Base-by-base conservation (phyloP, 2,329 filamentous ascomycete genomes). In the Coniochaeta sp. region DNA sequence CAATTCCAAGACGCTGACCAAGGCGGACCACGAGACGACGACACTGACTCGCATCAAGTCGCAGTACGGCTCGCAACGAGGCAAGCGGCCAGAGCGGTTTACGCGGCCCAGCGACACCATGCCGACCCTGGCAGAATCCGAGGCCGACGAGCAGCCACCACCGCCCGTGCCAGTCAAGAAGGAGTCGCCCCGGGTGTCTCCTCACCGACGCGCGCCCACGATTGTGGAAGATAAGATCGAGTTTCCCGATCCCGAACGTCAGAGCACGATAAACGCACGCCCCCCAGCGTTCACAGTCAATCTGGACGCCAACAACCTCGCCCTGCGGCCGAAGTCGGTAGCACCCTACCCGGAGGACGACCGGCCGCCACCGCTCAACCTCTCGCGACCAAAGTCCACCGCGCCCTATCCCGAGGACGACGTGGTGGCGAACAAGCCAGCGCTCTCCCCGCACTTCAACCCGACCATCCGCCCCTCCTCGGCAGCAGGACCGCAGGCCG, bases 1-100 rank as follows among this genome's bases (percentile, higher is more conserved):
- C 55, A 86, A 90, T 66, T 89, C 91, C 60, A 91, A 91, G 73
- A 90, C 90, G 3, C 79, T 98, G 55, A 96, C 91, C 2, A 93
- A 93, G 75, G 84, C 88, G 66, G 95, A 98, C 69, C 95, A 99
- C 71, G 93, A 98, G 73, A 91, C 92, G 59, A 88, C 96, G 47
- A 93, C 95, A 0, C 86, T 99, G 65, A 89, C 86, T 57, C 86
- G 89, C 58, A 98, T 99, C 78, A 96, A 89, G 74, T 91, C 86
- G 3, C 86, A 89, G 65, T 85, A 91, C 68, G 89, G 88, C 17
- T 90, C 88, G 17, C 85, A 88, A 68, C 77, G 83, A 57, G 85
- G 85, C 34, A 78, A 79, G 67, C 77, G 85, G 58, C 85, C 85
- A 0, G 84, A 86, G 38, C 77, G 85, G 47, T 85, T 87, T 70